Percentiles rank a stretch among this genome's conserved stretches.
These are phyloP conservation scores for Fraxinus sp. DNA, from an alignment of 305 asterid species.

Conservation along the genomic window DNA sequence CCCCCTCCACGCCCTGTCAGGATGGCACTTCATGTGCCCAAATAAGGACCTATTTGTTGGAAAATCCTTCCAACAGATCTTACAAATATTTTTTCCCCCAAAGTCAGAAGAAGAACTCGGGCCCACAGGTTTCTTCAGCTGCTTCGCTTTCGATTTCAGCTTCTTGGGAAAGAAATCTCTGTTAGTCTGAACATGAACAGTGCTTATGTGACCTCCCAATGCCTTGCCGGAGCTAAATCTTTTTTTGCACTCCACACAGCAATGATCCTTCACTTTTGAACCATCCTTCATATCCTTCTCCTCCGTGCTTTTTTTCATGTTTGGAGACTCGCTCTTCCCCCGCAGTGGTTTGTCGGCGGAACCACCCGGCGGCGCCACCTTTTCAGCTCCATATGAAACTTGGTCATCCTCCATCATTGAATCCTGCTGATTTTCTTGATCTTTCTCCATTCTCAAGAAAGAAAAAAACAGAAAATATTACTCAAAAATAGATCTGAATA, in stretches of 20 bases:
- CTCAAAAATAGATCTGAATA: neutral
- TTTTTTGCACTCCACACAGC: conserved; percentile 45
- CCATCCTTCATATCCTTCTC: neutral
- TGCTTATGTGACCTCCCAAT: conserved; percentile 82
- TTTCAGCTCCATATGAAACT: neutral
- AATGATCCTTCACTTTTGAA: conserved; percentile 24
- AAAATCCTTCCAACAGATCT: conserved; percentile 32
- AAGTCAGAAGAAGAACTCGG: neutral
- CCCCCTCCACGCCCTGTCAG: conserved; percentile 56
- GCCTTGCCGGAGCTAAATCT: conserved; percentile 67
- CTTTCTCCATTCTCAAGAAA: neutral
- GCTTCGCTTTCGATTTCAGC: conserved; percentile 26
- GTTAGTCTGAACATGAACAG: conserved; percentile 70
- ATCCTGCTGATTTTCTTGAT: neutral
- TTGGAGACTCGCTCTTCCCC: neutral
- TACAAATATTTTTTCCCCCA: neutral
- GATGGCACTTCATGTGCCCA: conserved; percentile 75
- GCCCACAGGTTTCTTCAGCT: neutral
- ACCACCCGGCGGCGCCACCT: neutral
- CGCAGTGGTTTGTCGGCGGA: neutral
- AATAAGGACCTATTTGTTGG: conserved; percentile 41
- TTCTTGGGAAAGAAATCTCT: conserved; percentile 34
- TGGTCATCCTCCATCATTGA: neutral
- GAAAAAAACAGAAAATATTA: neutral
- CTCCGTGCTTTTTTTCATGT: neutral